Evolutionary conservation across 768 basidiomycete genomes (phyloP), one percentile per base, ranked within the genome.

Genomic region (Boletus sensibilis): DNA sequence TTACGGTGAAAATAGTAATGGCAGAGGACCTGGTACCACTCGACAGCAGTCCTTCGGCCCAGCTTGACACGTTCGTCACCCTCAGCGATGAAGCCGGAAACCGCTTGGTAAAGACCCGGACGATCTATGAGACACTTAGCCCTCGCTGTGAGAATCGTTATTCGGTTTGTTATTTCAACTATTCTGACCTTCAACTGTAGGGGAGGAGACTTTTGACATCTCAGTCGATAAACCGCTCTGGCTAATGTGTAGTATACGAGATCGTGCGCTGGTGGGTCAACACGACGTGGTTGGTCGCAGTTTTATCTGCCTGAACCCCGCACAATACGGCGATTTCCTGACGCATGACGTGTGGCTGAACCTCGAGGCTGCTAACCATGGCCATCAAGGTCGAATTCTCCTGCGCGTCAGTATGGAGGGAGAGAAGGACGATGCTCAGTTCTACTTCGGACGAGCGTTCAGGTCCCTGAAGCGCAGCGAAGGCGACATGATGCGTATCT

Each of bases 181-280:
- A 41, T 57, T 55, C 65, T 50, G 16, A 63, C n/a, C 5, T 33
- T 20, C 20, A 10, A 12, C 3, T 54, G 61, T 60, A 95, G 92
- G 97, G 97, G 94, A 98, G 58, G 95, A 99, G 71, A 93, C 93
- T 0, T 94, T 97, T 63, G 97, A 99, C 68, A 79, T 98, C 12
- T 92, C 94, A 0, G 90, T 98, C 14, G 90, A 94, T 44, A 90
- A 91, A 60, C 83, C 90, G n/a, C 78, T 98, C 4, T 99, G 97
- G 97, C 77, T 99, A 42, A 97, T 98, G 90, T 87, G 94, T 48
- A 96, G 94, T 58, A 83, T 98, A 35, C 86, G 94, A 53, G 92
- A 98, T 66, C 87, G 96, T 25, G 89, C 92, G 14, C 74, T 95
- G 44, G 80, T 96, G 14, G 94, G 94, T 44, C 95, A 96, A 72